phyloP scores from a whole-genome alignment of 2,329 filamentous ascomycete genomes.

The Tolypocladium capitatum region DNA sequence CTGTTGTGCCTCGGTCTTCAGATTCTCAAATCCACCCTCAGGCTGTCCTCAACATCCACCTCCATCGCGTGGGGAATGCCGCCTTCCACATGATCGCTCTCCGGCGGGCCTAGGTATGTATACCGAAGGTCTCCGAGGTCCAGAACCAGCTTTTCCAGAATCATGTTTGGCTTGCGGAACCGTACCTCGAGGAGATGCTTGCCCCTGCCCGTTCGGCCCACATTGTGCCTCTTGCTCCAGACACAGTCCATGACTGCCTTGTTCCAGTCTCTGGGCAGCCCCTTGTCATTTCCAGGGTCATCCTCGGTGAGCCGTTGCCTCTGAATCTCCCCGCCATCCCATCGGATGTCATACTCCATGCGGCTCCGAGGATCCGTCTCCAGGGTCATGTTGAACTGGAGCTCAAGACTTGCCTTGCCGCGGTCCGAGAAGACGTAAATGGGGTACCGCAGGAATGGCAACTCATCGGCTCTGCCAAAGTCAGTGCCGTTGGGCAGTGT shows the following conservation, averaged over 20 bases:
- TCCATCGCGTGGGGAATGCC: neutral
- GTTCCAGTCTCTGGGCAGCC: slow-evolving; percentile 33
- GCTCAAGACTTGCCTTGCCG: slow-evolving; percentile 12
- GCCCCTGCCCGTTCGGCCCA: slow-evolving; percentile 12
- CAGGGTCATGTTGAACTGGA: slow-evolving; percentile 27
- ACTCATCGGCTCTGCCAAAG: slow-evolving; percentile 6
- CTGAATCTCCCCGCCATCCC: slow-evolving; percentile 26
- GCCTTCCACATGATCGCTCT: slow-evolving; percentile 11
- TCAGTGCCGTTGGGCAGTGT: slow-evolving; percentile 7
- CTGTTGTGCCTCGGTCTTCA: no score
- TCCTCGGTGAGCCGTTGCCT: slow-evolving; percentile 18
- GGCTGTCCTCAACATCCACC: slow-evolving; percentile 1
- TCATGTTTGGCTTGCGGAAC: slow-evolving; percentile 19
- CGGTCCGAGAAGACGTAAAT: slow-evolving; percentile 17
- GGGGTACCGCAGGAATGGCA: slow-evolving; percentile 14
- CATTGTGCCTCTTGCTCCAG: slow-evolving; percentile 28
- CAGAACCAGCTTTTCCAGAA: slow-evolving; percentile 23
- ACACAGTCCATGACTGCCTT: slow-evolving; percentile 33
- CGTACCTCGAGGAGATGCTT: slow-evolving; percentile 16
- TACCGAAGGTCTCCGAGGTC: slow-evolving; percentile 17
- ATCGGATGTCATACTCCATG: slow-evolving; percentile 35
- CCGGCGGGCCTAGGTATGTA: slow-evolving; percentile 22
- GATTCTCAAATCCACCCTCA: slow-evolving; percentile 2
- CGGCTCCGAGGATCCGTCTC: slow-evolving; percentile 35
- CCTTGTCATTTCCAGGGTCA: slow-evolving; percentile 13